A percentile compares a stretch with the other conserved stretches of the same genome.
Evolutionary conservation across 305 asterid genomes (phyloP).

Genomic region (Fraxinus dipetala): DNA sequence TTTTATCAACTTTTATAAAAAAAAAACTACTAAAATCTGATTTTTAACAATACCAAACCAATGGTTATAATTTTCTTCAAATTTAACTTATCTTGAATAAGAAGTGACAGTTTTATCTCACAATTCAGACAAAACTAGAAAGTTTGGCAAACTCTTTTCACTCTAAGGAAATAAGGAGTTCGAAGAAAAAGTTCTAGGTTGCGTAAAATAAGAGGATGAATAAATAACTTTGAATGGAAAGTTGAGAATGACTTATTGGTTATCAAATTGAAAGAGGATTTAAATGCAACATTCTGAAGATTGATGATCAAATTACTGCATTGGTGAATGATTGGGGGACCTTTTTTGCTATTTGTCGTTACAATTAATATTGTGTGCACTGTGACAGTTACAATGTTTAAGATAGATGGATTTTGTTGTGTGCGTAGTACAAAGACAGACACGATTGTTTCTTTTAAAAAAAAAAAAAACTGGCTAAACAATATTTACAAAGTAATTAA

Average conservation of each 20-base stretch:
- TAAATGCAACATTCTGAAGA: not conserved
- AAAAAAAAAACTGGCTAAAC: not conserved
- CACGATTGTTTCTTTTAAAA: not conserved
- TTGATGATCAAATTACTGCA: not conserved
- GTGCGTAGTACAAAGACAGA: not conserved
- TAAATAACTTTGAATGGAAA: no score
- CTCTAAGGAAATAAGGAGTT: not conserved
- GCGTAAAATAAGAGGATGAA: not conserved
- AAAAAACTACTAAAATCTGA: no score
- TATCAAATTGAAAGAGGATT: not conserved
- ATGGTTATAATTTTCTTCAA: no score
- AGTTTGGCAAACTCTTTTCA: not conserved
- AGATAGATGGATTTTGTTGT: not conserved
- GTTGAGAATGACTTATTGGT: not conserved
- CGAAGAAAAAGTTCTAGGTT: not conserved
- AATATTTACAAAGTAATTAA: no score
- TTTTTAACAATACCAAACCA: no score
- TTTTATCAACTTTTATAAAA: no score
- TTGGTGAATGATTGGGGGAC: conserved; percentile 28
- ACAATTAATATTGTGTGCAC: not conserved
- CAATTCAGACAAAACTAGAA: not conserved
- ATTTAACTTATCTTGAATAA: no score
- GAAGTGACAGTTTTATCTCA: no score
- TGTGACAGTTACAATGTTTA: conserved; percentile 13
- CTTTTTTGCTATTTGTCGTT: not conserved